Evolutionary conservation across 129 eudicot species (phyloP).

Genomic region (carrot (Daucus carota)): DH1_v3.0 NC_030381.2:5308001-5308500

Average conservation of each 20-base stretch:
- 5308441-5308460: neutral
- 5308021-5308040: neutral
- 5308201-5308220: too few species aligned
- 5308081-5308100: neutral
- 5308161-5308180: too few species aligned
- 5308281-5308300: neutral
- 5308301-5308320: neutral
- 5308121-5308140: too few species aligned
- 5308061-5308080: neutral
- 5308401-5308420: neutral
- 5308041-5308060: neutral
- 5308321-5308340: neutral
- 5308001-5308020: neutral
- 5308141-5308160: too few species aligned
- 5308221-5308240: too few species aligned
- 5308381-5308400: neutral
- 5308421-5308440: neutral
- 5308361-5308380: neutral
- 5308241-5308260: too few species aligned
- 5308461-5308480: neutral
- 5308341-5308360: neutral
- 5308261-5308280: too few species aligned
- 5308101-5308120: neutral
- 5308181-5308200: too few species aligned
- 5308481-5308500: fast-evolving